A percentile compares a stretch with the other conserved stretches of the same genome.
Evolutionary conservation across 129 eudicot species (phyloP).

Genomic region (Mikania micrantha): DNA sequence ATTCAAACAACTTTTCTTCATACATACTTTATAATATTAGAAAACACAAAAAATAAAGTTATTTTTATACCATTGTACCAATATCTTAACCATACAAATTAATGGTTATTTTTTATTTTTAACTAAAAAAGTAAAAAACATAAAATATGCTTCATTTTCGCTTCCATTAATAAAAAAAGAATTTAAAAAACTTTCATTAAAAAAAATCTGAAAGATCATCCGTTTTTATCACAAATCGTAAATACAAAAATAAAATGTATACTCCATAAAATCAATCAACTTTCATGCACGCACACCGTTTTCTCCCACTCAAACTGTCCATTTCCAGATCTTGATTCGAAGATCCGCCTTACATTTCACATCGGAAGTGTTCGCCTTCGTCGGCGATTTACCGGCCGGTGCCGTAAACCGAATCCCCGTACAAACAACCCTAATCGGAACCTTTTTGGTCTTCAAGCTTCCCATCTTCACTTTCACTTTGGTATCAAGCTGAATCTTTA

Average conservation of each 20-base stretch:
- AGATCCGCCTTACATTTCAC: constrained; percentile 63
- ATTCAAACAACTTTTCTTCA: too few relatives aligned
- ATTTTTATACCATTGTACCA: too few relatives aligned
- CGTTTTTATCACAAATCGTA: neutral
- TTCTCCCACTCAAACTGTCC: constrained; percentile 30
- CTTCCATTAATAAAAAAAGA: too few relatives aligned
- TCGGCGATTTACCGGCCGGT: constrained; percentile 38
- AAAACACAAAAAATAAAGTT: too few relatives aligned
- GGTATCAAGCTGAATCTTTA: constrained; percentile 48
- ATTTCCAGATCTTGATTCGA: constrained; percentile 56
- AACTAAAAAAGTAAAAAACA: too few relatives aligned
- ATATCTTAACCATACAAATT: too few relatives aligned
- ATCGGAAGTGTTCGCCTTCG: constrained; percentile 31
- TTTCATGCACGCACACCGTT: constrained; percentile 14
- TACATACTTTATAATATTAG: too few relatives aligned
- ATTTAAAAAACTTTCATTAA: too few relatives aligned
- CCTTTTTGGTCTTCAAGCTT: constrained; percentile 43
- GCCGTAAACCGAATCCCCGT: constrained; percentile 31
- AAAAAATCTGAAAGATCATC: neutral
- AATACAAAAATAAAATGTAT: neutral
- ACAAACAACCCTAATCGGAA: constrained; percentile 51
- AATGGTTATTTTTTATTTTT: too few relatives aligned
- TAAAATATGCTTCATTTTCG: too few relatives aligned
- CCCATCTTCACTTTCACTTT: constrained; percentile 55
- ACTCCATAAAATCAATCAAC: neutral